These are phyloP conservation scores for Phyllosticta citrichinensis DNA, from an alignment of 2,329 filamentous ascomycete species.

Conservation along the genomic window DNA sequence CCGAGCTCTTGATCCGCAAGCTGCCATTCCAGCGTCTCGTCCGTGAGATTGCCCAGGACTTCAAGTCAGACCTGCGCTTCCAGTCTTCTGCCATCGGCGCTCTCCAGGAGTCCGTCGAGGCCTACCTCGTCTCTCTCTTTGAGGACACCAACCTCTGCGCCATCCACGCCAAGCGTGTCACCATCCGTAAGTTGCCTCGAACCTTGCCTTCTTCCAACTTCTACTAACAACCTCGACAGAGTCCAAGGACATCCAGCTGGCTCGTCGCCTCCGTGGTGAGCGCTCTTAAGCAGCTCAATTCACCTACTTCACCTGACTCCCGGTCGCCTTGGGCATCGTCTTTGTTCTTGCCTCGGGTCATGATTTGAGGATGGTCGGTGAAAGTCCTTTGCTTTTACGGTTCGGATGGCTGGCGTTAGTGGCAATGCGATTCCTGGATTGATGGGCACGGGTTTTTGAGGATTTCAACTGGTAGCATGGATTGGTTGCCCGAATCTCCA, in stretches of 20 bases:
- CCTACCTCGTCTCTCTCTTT: slow-evolving; percentile 92
- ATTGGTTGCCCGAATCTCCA: slow-evolving; percentile 8
- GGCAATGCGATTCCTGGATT: slow-evolving; percentile 4
- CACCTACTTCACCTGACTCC: slow-evolving; percentile 3
- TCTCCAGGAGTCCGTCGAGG: slow-evolving; percentile 91
- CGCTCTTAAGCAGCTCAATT: slow-evolving; percentile 34
- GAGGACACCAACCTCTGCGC: slow-evolving; percentile 94
- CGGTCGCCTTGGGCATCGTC: not conserved
- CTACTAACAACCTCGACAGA: slow-evolving; percentile 38
- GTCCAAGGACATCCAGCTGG: slow-evolving; percentile 96
- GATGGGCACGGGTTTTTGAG: slow-evolving; percentile 8
- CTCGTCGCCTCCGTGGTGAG: slow-evolving; percentile 48
- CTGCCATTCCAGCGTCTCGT: slow-evolving; percentile 72
- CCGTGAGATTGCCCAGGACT: slow-evolving; percentile 60
- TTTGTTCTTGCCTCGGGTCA: not conserved
- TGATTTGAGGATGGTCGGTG: slow-evolving; percentile 5
- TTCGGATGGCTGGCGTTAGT: slow-evolving; percentile 9
- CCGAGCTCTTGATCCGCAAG: slow-evolving; percentile 75
- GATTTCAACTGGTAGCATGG: slow-evolving; percentile 9
- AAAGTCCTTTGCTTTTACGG: slow-evolving; percentile 8
- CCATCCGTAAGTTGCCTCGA: slow-evolving; percentile 47
- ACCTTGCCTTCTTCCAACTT: slow-evolving; percentile 9
- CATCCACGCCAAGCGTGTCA: slow-evolving; percentile 92
- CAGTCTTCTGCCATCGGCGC: slow-evolving; percentile 91
- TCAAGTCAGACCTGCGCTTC: slow-evolving; percentile 72